These are phyloP conservation scores for Alternaria panax DNA, from an alignment of 2,329 filamentous ascomycete species.

Conservation along the genomic window DNA sequence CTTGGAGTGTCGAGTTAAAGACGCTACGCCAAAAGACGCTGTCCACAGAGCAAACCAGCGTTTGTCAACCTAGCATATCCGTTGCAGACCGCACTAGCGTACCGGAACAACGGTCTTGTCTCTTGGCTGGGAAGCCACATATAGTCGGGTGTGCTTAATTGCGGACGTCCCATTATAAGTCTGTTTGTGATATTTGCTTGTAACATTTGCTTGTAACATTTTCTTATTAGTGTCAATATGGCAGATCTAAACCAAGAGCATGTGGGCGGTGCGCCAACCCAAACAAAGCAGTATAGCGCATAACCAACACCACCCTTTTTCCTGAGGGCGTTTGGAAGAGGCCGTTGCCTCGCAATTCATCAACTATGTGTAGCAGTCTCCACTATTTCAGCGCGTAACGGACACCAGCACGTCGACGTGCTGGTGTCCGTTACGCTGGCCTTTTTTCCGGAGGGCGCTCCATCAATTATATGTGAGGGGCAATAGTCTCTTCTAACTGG, in stretches of 20 bases:
- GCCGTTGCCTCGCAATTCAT: background rate
- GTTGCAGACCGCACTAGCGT: background rate
- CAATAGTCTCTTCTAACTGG: background rate
- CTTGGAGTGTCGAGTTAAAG: background rate
- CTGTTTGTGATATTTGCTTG: too few relatives aligned
- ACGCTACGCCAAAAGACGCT: background rate
- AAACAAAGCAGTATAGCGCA: background rate
- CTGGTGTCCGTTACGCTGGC: background rate
- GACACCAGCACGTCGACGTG: background rate
- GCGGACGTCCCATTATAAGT: background rate
- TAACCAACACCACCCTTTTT: background rate
- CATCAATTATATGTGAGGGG: too few relatives aligned
- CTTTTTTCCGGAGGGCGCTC: too few relatives aligned
- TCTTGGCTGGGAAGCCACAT: too few relatives aligned
- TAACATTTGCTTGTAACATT: background rate
- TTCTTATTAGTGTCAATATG: background rate
- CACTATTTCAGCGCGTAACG: background rate
- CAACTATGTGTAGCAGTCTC: background rate
- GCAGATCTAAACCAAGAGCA: background rate
- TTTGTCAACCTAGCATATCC: background rate
- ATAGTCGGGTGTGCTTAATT: background rate
- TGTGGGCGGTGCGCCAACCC: background rate
- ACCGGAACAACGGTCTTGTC: background rate
- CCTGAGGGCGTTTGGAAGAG: background rate
- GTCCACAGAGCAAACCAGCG: background rate